These are phyloP conservation scores for Pichia sporocuriosa DNA, from an alignment of 805 yeast genomes.

Conservation along the genomic window DNA sequence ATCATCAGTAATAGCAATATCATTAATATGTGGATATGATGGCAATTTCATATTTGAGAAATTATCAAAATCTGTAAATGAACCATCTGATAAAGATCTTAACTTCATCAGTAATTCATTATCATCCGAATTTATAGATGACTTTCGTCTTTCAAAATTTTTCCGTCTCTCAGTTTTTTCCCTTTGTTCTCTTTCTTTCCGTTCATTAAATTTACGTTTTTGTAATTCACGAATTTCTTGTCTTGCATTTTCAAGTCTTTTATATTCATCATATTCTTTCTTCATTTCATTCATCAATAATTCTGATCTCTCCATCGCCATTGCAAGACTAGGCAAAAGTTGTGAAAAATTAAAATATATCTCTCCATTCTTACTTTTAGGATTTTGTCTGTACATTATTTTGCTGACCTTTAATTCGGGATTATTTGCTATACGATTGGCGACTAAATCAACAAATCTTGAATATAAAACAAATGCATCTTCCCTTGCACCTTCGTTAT, in stretches of 20 bases:
- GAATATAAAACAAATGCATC: slow-evolving; percentile 51
- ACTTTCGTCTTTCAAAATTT: slow-evolving; percentile 13
- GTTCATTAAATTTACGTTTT: slow-evolving; percentile 16
- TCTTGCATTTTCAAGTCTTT: slow-evolving; percentile 19
- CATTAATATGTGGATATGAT: slow-evolving; percentile 17
- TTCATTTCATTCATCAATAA: slow-evolving; percentile 22
- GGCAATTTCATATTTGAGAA: slow-evolving; percentile 5
- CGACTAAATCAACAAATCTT: slow-evolving; percentile 52
- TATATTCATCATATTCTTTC: slow-evolving; percentile 21
- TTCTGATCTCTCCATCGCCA: slow-evolving; percentile 29
- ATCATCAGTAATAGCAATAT: slow-evolving; percentile 13
- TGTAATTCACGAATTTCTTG: slow-evolving; percentile 19
- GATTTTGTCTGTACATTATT: slow-evolving; percentile 15
- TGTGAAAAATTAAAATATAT: slow-evolving; percentile 22
- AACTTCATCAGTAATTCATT: slow-evolving; percentile 18
- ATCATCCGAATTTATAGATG: slow-evolving; percentile 15
- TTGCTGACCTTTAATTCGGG: slow-evolving; percentile 34
- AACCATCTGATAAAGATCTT: slow-evolving; percentile 20
- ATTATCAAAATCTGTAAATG: slow-evolving; percentile 14
- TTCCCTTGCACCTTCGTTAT: slow-evolving; percentile 35
- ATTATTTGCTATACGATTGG: slow-evolving; percentile 40
- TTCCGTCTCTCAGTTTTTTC: slow-evolving; percentile 5
- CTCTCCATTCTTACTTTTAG: slow-evolving; percentile 20
- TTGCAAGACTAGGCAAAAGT: slow-evolving; percentile 19
- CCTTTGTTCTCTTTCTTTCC: slow-evolving; percentile 16